Percentiles rank a stretch among this genome's conserved stretches.
These are phyloP conservation scores for Brasilioporus rufonigricans DNA, from an alignment of 768 basidiomycete genomes.

Conservation along the genomic window DNA sequence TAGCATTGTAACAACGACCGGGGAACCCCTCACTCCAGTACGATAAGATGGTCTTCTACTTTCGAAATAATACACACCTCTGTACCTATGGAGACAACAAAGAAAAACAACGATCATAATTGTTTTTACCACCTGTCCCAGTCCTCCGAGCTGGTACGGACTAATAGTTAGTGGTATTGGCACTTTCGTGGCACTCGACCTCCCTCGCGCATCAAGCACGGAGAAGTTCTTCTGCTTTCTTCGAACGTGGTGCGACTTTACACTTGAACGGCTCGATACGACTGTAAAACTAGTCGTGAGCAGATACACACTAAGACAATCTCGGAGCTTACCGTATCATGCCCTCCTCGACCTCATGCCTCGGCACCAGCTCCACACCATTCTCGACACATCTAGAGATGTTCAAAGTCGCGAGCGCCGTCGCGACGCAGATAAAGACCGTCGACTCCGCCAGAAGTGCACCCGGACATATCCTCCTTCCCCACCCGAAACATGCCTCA, in stretches of 20 bases:
- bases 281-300: neutral
- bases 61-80: too few species aligned
- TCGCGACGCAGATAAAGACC: conserved; percentile 7
- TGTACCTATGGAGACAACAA: too few species aligned
- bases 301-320: too few species aligned
- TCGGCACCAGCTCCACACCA: neutral
- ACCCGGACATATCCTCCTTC: conserved; percentile 9
- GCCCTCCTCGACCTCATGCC: neutral
- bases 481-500: conserved; percentile 14
- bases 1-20: too few species aligned
- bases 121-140: too few species aligned
- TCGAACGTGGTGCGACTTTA: neutral
- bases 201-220: too few species aligned
- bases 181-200: too few species aligned
- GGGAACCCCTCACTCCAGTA: too few species aligned
- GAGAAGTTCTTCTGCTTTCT: neutral
- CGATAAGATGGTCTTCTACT: too few species aligned
- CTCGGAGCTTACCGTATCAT: neutral
- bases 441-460: neutral
- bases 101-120: too few species aligned
- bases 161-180: too few species aligned
- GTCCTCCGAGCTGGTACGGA: too few species aligned
- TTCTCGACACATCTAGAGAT: conserved; percentile 3
- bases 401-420: conserved; percentile 7
- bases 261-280: conserved; percentile 12